Base-by-base conservation (phyloP, 768 basidiomycete species). In the Sutorius australiensis region DNA sequence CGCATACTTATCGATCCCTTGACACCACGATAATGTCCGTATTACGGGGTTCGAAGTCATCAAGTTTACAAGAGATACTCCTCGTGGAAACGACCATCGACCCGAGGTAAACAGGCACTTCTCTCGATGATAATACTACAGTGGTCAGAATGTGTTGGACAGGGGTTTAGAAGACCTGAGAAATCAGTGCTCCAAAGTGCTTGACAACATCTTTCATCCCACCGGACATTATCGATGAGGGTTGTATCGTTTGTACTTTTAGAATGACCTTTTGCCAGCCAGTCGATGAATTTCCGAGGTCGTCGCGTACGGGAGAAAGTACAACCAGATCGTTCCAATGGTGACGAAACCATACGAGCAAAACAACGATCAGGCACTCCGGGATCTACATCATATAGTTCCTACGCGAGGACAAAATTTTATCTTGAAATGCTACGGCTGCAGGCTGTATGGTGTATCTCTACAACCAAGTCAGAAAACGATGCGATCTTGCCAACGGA, bases 201-300 rank as follows among this genome's bases (percentile, higher is more conserved):
- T 36, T 43, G 51, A 42, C 30, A 3, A 41, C 32, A 36, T 21
- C 9, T 11, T 32, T 7, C 16, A n/a, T 31, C 31, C 5, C 39
- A 55, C 41, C 53, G 36, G 53, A 53, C 40, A 53, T 47, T 34
- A 37, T 8, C 27, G 33, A 45, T n/a, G 13, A 41, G 14, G 32
- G 8, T 7, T 24, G 12, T 32, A 5, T 32, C 11, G 5, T 37
- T 37, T 17, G 10, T 17, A 30, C 45, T 24, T 21, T 34, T n/a
- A 28, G 30, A 44, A 47, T 43, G n/a, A 6, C 31, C 14, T 31
- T n/a, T 37, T 40, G 12, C 43, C 33, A 10, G 19, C 9, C 19
- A 28, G 36, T 37, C 34, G 3, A 42, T 27, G 21, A 36, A 43
- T 32, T 38, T n/a, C n/a, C 53, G 16, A 24, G 27, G n/a, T 24